These are phyloP conservation scores for Venturiaceae sp. DNA, from an alignment of 2,329 filamentous ascomycete species.

Conservation along the genomic window DNA sequence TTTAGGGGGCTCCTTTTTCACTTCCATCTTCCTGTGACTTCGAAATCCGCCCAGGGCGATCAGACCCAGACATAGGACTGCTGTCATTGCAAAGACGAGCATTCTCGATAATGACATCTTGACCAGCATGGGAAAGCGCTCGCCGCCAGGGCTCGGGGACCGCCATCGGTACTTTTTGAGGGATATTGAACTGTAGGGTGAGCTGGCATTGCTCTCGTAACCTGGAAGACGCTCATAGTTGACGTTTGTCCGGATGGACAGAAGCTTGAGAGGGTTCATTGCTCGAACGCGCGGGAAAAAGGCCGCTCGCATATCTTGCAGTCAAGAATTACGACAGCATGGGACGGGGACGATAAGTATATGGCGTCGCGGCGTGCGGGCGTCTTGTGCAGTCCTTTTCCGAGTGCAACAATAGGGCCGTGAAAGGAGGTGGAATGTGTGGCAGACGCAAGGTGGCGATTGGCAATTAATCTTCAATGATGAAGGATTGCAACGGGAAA, in stretches of 20 bases:
- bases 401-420: background rate
- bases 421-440: background rate
- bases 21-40: conserved; percentile 22
- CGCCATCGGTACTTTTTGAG: conserved; percentile 28
- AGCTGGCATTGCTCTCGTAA: conserved; percentile 29
- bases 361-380: conserved; percentile 2
- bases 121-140: conserved; percentile 13
- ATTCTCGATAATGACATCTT: conserved; percentile 31
- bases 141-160: conserved; percentile 21
- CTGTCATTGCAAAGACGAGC: conserved; percentile 28
- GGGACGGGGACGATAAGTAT: background rate
- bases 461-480: background rate
- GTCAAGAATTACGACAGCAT: background rate
- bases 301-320: conserved; percentile 10
- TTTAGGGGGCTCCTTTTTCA: conserved; percentile 21
- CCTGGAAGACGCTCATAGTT: conserved; percentile 36
- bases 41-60: conserved; percentile 31
- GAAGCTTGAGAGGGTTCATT: conserved; percentile 34
- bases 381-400: background rate
- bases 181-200: conserved; percentile 24
- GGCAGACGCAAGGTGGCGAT: background rate
- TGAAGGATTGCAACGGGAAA: background rate
- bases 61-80: conserved; percentile 29
- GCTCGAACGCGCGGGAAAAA: conserved; percentile 21
- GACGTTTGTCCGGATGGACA: conserved; percentile 29